A percentile compares a stretch with the other conserved stretches of the same genome.
Evolutionary conservation across 2,329 filamentous ascomycete genomes (phyloP).

Genomic region (Tricladium varicosporioides): DNA sequence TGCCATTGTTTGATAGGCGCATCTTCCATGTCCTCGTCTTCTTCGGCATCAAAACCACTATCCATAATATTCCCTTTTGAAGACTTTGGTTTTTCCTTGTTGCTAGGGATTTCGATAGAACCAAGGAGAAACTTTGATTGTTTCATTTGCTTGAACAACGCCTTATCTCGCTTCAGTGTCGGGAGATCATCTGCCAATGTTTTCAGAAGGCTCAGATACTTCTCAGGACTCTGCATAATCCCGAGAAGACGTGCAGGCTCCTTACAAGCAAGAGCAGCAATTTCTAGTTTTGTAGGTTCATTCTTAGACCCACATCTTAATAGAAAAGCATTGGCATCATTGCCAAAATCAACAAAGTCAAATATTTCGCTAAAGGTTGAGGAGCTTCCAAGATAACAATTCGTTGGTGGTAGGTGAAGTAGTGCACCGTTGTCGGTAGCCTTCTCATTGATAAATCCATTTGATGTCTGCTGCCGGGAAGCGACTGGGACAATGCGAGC

Average conservation of each 20-base stretch:
- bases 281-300: slow-evolving; percentile 83
- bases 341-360: slow-evolving; percentile 93
- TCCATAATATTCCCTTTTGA: slow-evolving; percentile 1
- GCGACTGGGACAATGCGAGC: slow-evolving; percentile 71
- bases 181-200: slow-evolving; percentile 73
- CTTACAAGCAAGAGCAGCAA: slow-evolving; percentile 77
- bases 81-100: slow-evolving; percentile 24
- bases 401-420: slow-evolving; percentile 63
- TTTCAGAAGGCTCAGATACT: slow-evolving; percentile 80
- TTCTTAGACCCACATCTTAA: slow-evolving; percentile 85
- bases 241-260: slow-evolving; percentile 82
- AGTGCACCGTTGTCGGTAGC: slow-evolving; percentile 35
- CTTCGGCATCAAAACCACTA: slow-evolving; percentile 33
- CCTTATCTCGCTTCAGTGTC: slow-evolving; percentile 73
- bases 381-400: slow-evolving; percentile 76
- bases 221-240: slow-evolving; percentile 76
- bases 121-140: slow-evolving; percentile 76
- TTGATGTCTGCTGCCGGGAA: slow-evolving; percentile 31
- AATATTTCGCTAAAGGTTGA: slow-evolving; percentile 82
- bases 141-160: slow-evolving; percentile 74
- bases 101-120: slow-evolving; percentile 64
- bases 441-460: slow-evolving; percentile 40
- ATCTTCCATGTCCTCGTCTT: slow-evolving; percentile 48
- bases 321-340: slow-evolving; percentile 83
- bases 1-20: slow-evolving; percentile 54